Evolutionary conservation across 305 asterid genomes (phyloP).

Genomic region (Fraxinus greggii): DNA sequence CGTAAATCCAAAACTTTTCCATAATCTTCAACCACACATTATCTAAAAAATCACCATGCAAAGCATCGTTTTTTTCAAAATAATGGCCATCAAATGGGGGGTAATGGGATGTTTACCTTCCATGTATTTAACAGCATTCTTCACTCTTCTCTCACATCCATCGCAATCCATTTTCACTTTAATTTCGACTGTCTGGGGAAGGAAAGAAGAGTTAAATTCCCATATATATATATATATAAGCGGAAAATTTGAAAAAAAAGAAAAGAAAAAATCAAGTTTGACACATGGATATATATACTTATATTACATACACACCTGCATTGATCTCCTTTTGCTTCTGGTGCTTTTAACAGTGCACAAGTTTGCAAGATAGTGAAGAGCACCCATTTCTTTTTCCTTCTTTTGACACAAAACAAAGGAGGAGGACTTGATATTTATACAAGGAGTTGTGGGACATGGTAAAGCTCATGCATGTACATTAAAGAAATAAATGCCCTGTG

Average conservation of each 20-base stretch:
- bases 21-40: too few relatives aligned
- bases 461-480: background rate
- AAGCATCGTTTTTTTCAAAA: too few relatives aligned
- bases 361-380: slow-evolving; percentile 78
- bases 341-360: slow-evolving; percentile 69
- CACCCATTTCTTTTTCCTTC: slow-evolving; percentile 56
- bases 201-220: background rate
- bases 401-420: slow-evolving; percentile 28
- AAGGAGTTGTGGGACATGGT: background rate
- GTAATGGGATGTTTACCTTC: slow-evolving; percentile 37
- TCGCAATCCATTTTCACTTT: slow-evolving; percentile 88
- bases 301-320: slow-evolving; percentile 49
- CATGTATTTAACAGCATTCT: slow-evolving; percentile 64
- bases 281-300: background rate
- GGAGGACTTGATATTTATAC: slow-evolving; percentile 29
- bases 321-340: slow-evolving; percentile 66
- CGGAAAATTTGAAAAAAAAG: background rate
- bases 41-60: too few relatives aligned
- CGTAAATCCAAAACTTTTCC: too few relatives aligned
- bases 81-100: too few relatives aligned
- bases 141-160: slow-evolving; percentile 85
- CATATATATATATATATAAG: background rate
- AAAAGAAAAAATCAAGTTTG: background rate
- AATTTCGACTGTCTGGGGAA: slow-evolving; percentile 74
- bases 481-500: background rate